Percentiles rank a stretch among this genome's conserved stretches.
phyloP scores from a whole-genome alignment of 345 rosid genomes.

The Camelina sativa region DNA sequence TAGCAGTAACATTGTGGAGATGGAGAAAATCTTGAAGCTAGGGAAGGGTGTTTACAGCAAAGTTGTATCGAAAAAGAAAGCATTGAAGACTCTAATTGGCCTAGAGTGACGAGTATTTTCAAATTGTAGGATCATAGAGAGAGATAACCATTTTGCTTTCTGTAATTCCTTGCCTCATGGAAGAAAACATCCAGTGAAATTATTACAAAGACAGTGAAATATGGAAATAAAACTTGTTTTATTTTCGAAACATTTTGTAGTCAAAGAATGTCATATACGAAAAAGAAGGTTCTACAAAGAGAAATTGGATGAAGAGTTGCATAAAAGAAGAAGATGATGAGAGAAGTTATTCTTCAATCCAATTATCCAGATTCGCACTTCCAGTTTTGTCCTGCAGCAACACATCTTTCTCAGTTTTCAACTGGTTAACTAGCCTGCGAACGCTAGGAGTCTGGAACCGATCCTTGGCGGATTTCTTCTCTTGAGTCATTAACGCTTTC shows the following conservation, averaged over 20 bases:
- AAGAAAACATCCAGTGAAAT: constrained; percentile 22
- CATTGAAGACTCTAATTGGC: constrained; percentile 64
- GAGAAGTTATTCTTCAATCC: constrained; percentile 40
- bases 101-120: background rate
- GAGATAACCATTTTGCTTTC: constrained; percentile 17
- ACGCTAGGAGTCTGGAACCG: constrained; percentile 59
- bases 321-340: background rate
- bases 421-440: constrained; percentile 53
- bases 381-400: constrained; percentile 49
- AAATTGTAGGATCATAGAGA: background rate
- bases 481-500: constrained; percentile 66
- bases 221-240: constrained; percentile 18
- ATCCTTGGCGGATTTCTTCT: constrained; percentile 54
- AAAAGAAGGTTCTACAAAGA: constrained; percentile 10
- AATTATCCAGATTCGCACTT: constrained; percentile 31
- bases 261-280: constrained; percentile 13
- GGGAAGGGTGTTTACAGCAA: constrained; percentile 79
- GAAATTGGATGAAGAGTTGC: constrained; percentile 17
- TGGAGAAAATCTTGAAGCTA: constrained; percentile 57
- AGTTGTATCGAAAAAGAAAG: constrained; percentile 67
- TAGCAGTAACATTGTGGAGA: constrained; percentile 46
- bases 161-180: constrained; percentile 40
- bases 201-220: constrained; percentile 15
- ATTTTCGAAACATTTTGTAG: constrained; percentile 15
- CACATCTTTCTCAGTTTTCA: constrained; percentile 65